These are phyloP conservation scores for Aspergillus versicolor DNA, from an alignment of 2,329 filamentous ascomycete genomes.

Conservation along the genomic window DNA sequence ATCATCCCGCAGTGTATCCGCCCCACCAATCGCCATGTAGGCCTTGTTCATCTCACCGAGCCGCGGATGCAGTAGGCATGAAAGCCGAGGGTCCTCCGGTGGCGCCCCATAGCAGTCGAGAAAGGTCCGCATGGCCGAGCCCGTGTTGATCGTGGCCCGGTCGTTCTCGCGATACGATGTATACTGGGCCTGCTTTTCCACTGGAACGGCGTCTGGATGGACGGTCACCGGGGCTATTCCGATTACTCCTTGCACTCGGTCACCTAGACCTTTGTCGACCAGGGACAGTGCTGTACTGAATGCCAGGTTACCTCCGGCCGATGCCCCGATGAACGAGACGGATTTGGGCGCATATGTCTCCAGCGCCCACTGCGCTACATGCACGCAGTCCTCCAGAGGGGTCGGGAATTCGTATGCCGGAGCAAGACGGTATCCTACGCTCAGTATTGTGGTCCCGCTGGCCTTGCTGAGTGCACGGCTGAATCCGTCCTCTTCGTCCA, in stretches of 20 bases:
- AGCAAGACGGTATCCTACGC: constrained; percentile 21
- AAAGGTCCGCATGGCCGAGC: constrained; percentile 34
- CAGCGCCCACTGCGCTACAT: constrained; percentile 12
- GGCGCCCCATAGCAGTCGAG: constrained; percentile 21
- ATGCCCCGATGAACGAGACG: constrained; percentile 31
- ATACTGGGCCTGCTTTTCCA: constrained; percentile 29
- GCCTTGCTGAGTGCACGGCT: constrained; percentile 2
- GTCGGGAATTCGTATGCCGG: constrained; percentile 17
- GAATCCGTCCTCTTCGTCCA: constrained; percentile 9
- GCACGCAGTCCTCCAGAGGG: constrained; percentile 13
- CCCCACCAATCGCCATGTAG: constrained; percentile 10
- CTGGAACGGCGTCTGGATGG: constrained; percentile 38
- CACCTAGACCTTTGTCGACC: constrained; percentile 27
- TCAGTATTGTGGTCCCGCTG: not conserved
- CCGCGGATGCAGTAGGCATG: constrained; percentile 5
- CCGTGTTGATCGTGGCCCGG: constrained; percentile 37
- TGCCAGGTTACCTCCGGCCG: constrained; percentile 41
- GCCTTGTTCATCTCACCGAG: constrained; percentile 11
- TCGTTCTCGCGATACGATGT: constrained; percentile 38
- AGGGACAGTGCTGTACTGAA: constrained; percentile 37
- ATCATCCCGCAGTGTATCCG: constrained; percentile 14
- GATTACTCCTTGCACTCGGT: constrained; percentile 34
- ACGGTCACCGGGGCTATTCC: constrained; percentile 38
- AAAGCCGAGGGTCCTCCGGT: constrained; percentile 2
- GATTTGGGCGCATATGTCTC: not conserved